phyloP scores from a whole-genome alignment of 805 yeast genomes.

The Spathaspora girioi region DNA sequence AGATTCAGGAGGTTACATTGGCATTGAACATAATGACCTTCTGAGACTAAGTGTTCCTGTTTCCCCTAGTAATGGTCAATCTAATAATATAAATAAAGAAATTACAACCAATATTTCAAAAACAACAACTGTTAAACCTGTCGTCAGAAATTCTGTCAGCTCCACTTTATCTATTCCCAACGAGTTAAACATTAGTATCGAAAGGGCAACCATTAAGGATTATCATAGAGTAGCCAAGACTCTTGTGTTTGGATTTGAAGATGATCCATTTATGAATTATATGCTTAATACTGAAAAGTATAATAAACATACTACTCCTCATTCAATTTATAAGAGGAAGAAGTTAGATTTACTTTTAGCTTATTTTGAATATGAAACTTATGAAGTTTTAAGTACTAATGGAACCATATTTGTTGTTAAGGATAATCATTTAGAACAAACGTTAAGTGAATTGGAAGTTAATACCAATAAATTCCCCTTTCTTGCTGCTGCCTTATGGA shows the following conservation, averaged over 20 bases:
- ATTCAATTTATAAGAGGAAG: slow-evolving; percentile 26
- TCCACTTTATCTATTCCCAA: slow-evolving; percentile 9
- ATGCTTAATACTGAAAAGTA: slow-evolving; percentile 41
- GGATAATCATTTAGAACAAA: slow-evolving; percentile 38
- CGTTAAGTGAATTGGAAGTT: slow-evolving; percentile 19
- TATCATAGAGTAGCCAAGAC: slow-evolving; percentile 55
- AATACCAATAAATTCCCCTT: slow-evolving; percentile 37
- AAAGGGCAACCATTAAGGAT: slow-evolving; percentile 32
- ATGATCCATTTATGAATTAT: slow-evolving; percentile 52
- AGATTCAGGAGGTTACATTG: neutral
- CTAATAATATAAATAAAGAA: neutral
- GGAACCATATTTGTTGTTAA: slow-evolving; percentile 51
- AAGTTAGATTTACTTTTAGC: slow-evolving; percentile 41
- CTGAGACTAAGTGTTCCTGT: slow-evolving; percentile 8
- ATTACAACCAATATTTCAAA: neutral
- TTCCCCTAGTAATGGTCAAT: slow-evolving; percentile 6
- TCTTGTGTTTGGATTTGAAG: slow-evolving; percentile 48
- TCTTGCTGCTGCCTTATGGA: slow-evolving; percentile 53
- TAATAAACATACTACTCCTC: slow-evolving; percentile 11
- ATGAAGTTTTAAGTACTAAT: slow-evolving; percentile 48
- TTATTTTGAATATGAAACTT: slow-evolving; percentile 50
- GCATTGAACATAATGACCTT: slow-evolving; percentile 3
- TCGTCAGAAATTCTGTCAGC: neutral
- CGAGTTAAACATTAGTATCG: slow-evolving; percentile 16
- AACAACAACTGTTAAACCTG: neutral